Percentiles rank a stretch among this genome's conserved stretches.
phyloP scores from a whole-genome alignment of 163 green algal species.

The Chlorella variabilis region DNA sequence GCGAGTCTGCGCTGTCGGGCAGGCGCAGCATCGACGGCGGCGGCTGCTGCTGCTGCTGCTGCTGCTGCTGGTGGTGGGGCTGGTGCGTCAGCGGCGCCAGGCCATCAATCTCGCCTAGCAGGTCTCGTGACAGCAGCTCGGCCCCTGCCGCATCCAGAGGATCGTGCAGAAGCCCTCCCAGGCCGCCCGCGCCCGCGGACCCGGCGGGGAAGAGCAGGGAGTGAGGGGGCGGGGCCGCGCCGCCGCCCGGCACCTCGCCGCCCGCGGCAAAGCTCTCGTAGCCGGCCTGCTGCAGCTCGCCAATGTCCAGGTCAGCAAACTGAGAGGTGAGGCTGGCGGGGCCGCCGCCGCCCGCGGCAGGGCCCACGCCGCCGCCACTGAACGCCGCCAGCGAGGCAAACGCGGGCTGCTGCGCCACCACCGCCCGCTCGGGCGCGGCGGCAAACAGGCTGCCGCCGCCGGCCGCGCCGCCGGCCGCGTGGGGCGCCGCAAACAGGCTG shows the following conservation, averaged over 20 bases:
- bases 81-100: not conserved
- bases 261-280: slow-evolving; percentile 39
- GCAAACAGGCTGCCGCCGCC: slow-evolving; percentile 24
- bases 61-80: not conserved
- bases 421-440: not conserved
- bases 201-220: not conserved
- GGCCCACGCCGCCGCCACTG: not conserved
- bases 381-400: slow-evolving; percentile 28
- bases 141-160: not conserved
- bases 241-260: not conserved
- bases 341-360: not conserved
- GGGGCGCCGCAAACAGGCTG: slow-evolving; percentile 15
- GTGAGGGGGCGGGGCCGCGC: not conserved
- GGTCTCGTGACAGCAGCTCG: slow-evolving; percentile 36
- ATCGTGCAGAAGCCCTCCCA: not conserved
- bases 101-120: slow-evolving; percentile 44
- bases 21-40: not conserved
- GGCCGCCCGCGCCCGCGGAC: not conserved
- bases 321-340: slow-evolving; percentile 7
- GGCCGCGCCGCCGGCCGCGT: not conserved
- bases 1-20: not conserved
- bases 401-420: slow-evolving; percentile 5
- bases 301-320: slow-evolving; percentile 48
- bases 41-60: not conserved
- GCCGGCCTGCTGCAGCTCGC: slow-evolving; percentile 30